Conservation (phyloP, 176 grass and related monocot species). For the Luzula sylvatica region DNA sequence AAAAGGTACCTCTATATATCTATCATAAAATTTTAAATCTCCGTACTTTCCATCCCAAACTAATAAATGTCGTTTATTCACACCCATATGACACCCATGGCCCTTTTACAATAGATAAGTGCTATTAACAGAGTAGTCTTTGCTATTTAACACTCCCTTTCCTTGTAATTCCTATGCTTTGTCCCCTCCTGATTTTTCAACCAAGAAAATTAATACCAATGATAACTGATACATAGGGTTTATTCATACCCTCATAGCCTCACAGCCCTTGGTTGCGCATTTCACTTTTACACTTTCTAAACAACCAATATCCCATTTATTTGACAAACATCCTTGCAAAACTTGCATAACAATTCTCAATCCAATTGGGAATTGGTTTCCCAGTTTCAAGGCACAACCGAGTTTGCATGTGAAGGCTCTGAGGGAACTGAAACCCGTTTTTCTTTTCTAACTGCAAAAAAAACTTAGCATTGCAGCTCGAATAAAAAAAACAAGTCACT, state of each 20-base stretch:
- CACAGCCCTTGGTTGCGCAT: slow-evolving; percentile 18
- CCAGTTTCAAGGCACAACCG: slow-evolving; percentile 39
- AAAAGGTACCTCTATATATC: slow-evolving; percentile 47
- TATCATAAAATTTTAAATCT: slow-evolving; percentile 14
- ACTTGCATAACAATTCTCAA: no score
- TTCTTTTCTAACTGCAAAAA: slow-evolving; percentile 25
- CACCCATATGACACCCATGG: slow-evolving; percentile 13
- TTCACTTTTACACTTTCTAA: not conserved
- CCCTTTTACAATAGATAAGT: slow-evolving; percentile 11
- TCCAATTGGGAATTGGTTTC: slow-evolving; percentile 9
- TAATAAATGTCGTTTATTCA: not conserved
- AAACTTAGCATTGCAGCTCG: slow-evolving; percentile 32
- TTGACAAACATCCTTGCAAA: not conserved
- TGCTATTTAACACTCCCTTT: slow-evolving; percentile 4
- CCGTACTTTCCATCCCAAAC: not conserved
- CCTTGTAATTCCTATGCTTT: not conserved
- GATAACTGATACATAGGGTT: slow-evolving; percentile 17
- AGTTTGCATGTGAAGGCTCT: slow-evolving; percentile 29
- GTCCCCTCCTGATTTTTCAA: slow-evolving; percentile 11
- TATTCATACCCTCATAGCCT: slow-evolving; percentile 19
- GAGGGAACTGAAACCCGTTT: slow-evolving; percentile 41
- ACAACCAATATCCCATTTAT: slow-evolving; percentile 2
- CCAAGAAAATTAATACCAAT: not conserved
- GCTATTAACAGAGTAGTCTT: slow-evolving; percentile 17
- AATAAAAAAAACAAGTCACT: slow-evolving; percentile 50